A percentile compares a stretch with the other conserved stretches of the same genome.
phyloP scores from a whole-genome alignment of 345 rosid genomes.

The Populus pruinosa region DNA sequence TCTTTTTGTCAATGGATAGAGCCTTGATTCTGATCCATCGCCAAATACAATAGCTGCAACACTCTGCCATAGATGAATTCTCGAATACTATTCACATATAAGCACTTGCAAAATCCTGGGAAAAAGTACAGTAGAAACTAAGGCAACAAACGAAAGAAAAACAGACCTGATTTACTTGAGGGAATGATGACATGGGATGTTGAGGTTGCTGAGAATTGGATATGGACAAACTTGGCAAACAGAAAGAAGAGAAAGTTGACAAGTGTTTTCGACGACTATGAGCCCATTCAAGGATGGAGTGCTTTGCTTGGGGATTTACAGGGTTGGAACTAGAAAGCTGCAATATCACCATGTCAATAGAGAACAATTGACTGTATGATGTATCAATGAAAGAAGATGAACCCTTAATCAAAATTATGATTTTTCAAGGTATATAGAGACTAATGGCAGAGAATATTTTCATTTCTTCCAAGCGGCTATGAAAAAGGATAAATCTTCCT shows the following conservation, averaged over 20 bases:
- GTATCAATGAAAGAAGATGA: background rate
- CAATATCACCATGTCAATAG: conserved; percentile 25
- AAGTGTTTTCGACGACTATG: conserved; percentile 7
- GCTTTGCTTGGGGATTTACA: conserved; percentile 18
- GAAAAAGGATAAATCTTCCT: conserved; percentile 8
- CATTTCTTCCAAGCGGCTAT: conserved; percentile 30
- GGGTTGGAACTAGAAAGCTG: conserved; percentile 14
- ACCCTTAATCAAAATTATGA: background rate
- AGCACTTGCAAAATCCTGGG: background rate
- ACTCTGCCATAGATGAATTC: conserved; percentile 32
- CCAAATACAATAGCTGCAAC: conserved; percentile 82
- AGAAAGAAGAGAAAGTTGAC: conserved; percentile 16
- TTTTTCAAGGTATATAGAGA: conserved; percentile 6
- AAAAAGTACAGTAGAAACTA: background rate
- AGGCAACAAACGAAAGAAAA: background rate
- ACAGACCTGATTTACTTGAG: conserved; percentile 51
- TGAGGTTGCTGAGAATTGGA: conserved; percentile 32
- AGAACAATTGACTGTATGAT: background rate
- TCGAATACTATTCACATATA: background rate
- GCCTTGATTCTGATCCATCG: conserved; percentile 59
- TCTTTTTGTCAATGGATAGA: conserved; percentile 71
- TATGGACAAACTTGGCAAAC: conserved; percentile 7
- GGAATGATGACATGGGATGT: conserved; percentile 21
- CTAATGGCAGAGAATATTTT: conserved; percentile 32
- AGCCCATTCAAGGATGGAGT: conserved; percentile 14